These are phyloP conservation scores for Pestalotiopsis fici DNA, from an alignment of 2,329 filamentous ascomycete genomes.

Conservation along the genomic window DNA sequence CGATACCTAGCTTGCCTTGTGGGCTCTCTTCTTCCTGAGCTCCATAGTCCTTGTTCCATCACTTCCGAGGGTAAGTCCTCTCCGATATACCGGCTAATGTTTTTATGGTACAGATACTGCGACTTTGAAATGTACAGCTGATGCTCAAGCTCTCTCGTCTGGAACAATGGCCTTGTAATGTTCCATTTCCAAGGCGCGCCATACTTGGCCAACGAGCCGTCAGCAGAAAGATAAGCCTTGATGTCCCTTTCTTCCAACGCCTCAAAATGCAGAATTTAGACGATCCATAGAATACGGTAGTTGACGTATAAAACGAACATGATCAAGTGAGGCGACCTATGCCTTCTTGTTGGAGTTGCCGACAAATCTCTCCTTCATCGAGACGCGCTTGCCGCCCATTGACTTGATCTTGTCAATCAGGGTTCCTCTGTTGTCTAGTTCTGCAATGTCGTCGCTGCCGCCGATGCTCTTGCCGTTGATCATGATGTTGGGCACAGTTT, in stretches of 20 bases:
- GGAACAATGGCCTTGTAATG: neutral
- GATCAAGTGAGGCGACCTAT: neutral
- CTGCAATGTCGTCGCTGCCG: conserved; percentile 82
- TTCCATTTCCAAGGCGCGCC: neutral
- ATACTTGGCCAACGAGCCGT: neutral
- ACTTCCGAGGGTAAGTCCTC: neutral
- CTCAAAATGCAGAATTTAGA: neutral
- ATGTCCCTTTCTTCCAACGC: neutral
- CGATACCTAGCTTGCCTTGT: neutral
- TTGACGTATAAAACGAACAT: neutral
- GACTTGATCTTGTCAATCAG: conserved; percentile 72
- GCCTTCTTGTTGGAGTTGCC: conserved; percentile 6
- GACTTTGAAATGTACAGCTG: neutral
- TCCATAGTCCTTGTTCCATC: neutral
- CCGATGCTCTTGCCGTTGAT: conserved; percentile 88
- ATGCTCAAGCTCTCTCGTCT: neutral
- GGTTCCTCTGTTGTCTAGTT: conserved; percentile 66
- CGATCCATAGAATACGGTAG: neutral
- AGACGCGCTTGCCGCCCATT: conserved; percentile 69
- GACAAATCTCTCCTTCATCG: conserved; percentile 48
- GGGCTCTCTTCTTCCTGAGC: neutral
- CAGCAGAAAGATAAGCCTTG: neutral
- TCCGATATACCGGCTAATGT: neutral
- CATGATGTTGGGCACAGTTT: conserved; percentile 90
- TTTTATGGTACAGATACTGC: neutral